A percentile compares a stretch with the other conserved stretches of the same genome.
These are phyloP conservation scores for Zymoseptoria crescenta DNA, from an alignment of 2,329 filamentous ascomycete genomes.

Conservation along the genomic window DNA sequence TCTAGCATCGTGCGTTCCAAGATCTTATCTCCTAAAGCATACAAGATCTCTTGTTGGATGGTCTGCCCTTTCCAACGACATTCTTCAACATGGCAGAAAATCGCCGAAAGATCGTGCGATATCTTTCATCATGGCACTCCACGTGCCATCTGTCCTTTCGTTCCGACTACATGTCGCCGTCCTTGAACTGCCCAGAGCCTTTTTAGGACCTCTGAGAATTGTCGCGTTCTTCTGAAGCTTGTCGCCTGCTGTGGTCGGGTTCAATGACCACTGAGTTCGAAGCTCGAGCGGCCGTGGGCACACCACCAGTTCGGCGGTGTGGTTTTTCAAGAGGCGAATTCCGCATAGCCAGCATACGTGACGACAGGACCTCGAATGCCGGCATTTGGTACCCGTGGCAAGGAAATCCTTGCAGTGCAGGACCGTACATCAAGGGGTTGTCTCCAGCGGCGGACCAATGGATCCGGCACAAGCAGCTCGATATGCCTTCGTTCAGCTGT, in stretches of 20 bases:
- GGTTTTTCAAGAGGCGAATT: background rate
- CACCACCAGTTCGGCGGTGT: too few relatives aligned
- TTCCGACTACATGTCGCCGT: background rate
- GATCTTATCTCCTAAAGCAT: background rate
- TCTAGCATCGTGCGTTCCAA: background rate
- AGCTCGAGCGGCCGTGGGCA: background rate
- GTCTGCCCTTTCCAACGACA: background rate
- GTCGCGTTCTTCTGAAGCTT: background rate
- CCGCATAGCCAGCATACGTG: too few relatives aligned
- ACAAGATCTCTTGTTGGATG: background rate
- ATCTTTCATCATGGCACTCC: background rate
- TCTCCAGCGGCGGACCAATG: background rate
- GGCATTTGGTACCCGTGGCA: background rate
- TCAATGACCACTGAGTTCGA: background rate
- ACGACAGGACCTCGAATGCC: background rate
- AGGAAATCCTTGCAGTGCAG: background rate
- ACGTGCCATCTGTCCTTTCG: background rate
- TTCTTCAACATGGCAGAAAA: background rate
- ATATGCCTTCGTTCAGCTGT: background rate
- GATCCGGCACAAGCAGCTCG: background rate
- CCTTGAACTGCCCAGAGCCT: background rate
- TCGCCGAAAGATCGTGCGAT: background rate
- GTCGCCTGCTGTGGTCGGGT: background rate
- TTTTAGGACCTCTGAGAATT: background rate
- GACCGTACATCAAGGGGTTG: background rate